Conservation (phyloP, 2,329 filamentous ascomycete species). For the Neonectria neomacrospora region DNA sequence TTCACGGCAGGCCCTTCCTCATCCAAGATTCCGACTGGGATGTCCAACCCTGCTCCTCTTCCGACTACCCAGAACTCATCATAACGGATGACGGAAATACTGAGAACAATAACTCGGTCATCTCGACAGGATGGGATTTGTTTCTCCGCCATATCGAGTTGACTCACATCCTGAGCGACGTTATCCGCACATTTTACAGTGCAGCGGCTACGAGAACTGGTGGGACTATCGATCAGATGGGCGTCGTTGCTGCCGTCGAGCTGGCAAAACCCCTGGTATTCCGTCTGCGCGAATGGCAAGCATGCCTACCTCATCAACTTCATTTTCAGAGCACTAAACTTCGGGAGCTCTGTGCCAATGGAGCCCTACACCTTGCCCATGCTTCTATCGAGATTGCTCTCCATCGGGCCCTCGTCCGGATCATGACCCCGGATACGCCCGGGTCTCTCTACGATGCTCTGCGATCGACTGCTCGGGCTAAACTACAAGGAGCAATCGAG, state of each 20-base stretch:
- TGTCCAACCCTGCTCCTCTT: slow-evolving; percentile 51
- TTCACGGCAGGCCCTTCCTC: slow-evolving; percentile 67
- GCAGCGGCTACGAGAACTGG: slow-evolving; percentile 45
- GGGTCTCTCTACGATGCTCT: slow-evolving; percentile 46
- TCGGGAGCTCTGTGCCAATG: slow-evolving; percentile 54
- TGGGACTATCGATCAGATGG: slow-evolving; percentile 48
- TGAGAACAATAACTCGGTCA: slow-evolving; percentile 55
- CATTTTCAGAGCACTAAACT: slow-evolving; percentile 56
- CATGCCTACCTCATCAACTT: slow-evolving; percentile 56
- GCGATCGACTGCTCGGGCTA: slow-evolving; percentile 52
- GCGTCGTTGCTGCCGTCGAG: slow-evolving; percentile 48
- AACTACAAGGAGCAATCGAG: slow-evolving; percentile 54
- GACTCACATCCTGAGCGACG: slow-evolving; percentile 62
- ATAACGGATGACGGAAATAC: slow-evolving; percentile 50
- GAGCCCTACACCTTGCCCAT: slow-evolving; percentile 62
- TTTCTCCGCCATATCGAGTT: slow-evolving; percentile 64
- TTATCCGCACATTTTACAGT: slow-evolving; percentile 61
- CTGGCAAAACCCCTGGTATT: slow-evolving; percentile 49
- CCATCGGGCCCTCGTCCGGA: slow-evolving; percentile 61
- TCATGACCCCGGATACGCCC: slow-evolving; percentile 50
- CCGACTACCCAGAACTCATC: slow-evolving; percentile 54
- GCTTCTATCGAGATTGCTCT: slow-evolving; percentile 63
- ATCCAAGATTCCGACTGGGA: slow-evolving; percentile 66
- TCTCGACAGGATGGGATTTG: slow-evolving; percentile 57
- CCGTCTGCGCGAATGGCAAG: slow-evolving; percentile 56